Base-by-base conservation (phyloP, 1,284 basidiomycete species). In the Boletus nobilissimus region DNA sequence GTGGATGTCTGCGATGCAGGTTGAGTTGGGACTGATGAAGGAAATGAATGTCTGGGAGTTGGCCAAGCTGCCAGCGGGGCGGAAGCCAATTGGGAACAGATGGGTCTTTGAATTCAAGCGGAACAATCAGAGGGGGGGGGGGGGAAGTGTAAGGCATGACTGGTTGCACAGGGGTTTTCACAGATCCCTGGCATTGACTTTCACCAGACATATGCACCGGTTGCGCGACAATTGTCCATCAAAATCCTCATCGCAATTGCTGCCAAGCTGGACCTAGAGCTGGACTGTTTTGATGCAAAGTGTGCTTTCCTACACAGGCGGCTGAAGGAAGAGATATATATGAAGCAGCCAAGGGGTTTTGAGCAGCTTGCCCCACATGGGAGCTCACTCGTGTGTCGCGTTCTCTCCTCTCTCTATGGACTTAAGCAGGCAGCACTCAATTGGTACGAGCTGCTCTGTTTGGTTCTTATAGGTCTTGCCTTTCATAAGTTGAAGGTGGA, bases 121-220 rank as follows among this genome's bases (percentile, higher is more conserved):
- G 13, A 70, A 57, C 3, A 51, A 79, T 8, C 65, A 38, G 8
- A 79, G 77, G 22, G 73, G 71, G 11, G 29, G 0, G 46, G 71
- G 0, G 1, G 62, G 1, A 14, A 7, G 0, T 82, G 83, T 75
- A 90, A 90, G 70, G 89, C 87, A 0, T 72, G 83, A 0, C 82
- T 89, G 0, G 86, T 89, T 0, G 86, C 86, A 0, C 83, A 86
- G 46, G 89, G 89, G 0, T 89, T 86, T 80, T 80, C 80, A 0
- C 89, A 90, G 77, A 77, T 81, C 0, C 80, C 82, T 2, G 86
- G 89, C 0, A 66, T 88, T 2, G 87, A 91, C 77, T 90, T 75
- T 24, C 66, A 77, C 29, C 54, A 73, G 5, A 80, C 86, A 0
- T 87, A 81, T 66, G 81, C 84, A 0, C 85, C 85, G 0, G 82